A percentile compares a stretch with the other conserved stretches of the same genome.
phyloP scores from a whole-genome alignment of 2,329 filamentous ascomycete genomes.

The Hypomyces rosellus region DNA sequence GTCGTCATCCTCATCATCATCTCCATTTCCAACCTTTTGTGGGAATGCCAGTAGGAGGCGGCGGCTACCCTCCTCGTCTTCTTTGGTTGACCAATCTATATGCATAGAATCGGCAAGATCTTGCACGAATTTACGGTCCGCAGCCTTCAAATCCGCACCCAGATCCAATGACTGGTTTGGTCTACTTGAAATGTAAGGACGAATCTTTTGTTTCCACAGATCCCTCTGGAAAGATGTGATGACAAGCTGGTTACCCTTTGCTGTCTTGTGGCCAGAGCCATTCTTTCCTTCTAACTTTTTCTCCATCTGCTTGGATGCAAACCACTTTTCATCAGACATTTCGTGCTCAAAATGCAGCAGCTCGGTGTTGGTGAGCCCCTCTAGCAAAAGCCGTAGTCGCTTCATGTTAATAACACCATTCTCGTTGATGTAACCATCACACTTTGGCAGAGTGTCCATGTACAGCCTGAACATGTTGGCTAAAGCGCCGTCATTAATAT shows the following conservation, averaged over 20 bases:
- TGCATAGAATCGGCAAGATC: constrained; percentile 64
- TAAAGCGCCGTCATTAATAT: constrained; percentile 97
- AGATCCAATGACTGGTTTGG: constrained; percentile 63
- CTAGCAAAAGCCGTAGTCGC: constrained; percentile 68
- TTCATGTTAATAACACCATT: constrained; percentile 84
- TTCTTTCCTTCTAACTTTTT: constrained; percentile 56
- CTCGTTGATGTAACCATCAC: constrained; percentile 95
- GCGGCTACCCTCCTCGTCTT: constrained; percentile 50
- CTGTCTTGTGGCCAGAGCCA: constrained; percentile 46
- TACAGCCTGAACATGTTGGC: constrained; percentile 97
- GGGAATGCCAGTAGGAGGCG: constrained; percentile 48
- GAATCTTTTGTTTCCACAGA: constrained; percentile 72
- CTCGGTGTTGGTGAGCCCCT: constrained; percentile 83
- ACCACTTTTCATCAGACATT: constrained; percentile 83
- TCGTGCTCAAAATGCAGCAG: constrained; percentile 90
- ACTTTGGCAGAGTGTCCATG: constrained; percentile 79
- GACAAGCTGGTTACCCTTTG: constrained; percentile 52
- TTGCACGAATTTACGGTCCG: constrained; percentile 89
- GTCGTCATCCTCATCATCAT: constrained; percentile 42
- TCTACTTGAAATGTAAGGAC: constrained; percentile 72
- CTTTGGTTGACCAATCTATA: constrained; percentile 51
- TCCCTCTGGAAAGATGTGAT: constrained; percentile 76
- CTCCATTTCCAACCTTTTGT: constrained; percentile 41
- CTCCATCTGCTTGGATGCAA: constrained; percentile 75
- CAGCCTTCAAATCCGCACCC: constrained; percentile 64